Conservation (phyloP, 306 rosid species). For the Lotus japonicus region DNA sequence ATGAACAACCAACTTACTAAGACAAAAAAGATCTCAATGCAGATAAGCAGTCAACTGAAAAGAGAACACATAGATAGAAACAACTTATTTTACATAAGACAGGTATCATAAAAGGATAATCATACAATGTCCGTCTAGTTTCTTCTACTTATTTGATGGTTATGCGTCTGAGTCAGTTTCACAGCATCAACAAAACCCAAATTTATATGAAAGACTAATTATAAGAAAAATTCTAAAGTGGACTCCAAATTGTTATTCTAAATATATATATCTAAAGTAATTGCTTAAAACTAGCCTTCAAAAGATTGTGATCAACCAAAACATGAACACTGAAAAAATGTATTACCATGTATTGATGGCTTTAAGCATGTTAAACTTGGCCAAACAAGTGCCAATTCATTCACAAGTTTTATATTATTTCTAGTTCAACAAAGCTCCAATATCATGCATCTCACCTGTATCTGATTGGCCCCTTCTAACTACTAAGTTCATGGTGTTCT, state of each 20-base stretch:
- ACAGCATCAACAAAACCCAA: background rate
- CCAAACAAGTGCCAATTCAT: background rate
- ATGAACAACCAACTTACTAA: slow-evolving; percentile 6
- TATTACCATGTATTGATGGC: background rate
- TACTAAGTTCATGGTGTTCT: background rate
- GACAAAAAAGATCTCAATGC: background rate
- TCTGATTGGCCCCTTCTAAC: background rate
- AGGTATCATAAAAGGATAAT: background rate
- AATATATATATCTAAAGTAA: background rate
- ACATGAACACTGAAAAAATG: background rate
- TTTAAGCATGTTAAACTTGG: background rate
- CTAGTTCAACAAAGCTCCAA: background rate
- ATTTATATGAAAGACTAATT: background rate
- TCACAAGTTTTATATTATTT: background rate
- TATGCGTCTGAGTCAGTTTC: background rate
- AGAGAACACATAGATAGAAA: background rate
- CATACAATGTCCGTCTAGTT: background rate
- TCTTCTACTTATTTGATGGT: slow-evolving; percentile 11
- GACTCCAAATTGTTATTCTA: background rate
- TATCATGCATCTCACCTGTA: background rate
- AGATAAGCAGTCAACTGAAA: background rate
- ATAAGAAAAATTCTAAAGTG: background rate
- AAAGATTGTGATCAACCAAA: background rate
- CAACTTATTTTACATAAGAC: background rate
- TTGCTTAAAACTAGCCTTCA: background rate